A percentile compares a stretch with the other conserved stretches of the same genome.
These are phyloP conservation scores for Cryptococcus maquisensis DNA, from an alignment of 1,284 basidiomycete genomes.

Conservation along the genomic window DNA sequence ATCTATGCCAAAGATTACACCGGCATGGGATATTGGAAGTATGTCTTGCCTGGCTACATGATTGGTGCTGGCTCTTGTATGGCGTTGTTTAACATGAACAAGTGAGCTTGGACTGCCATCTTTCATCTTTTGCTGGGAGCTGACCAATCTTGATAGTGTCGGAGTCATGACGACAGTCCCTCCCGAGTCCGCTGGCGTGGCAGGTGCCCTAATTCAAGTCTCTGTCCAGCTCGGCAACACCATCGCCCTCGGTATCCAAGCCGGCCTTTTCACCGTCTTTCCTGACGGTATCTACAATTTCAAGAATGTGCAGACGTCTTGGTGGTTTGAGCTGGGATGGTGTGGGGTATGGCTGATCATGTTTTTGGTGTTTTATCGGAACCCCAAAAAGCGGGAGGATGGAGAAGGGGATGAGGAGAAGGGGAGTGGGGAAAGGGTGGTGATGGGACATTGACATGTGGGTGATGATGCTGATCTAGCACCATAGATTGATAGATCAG, in stretches of 20 bases:
- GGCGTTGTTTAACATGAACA: constrained; percentile 20
- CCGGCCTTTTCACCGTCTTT: constrained; percentile 39
- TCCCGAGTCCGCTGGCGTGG: constrained; percentile 34
- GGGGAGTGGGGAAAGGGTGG: neutral
- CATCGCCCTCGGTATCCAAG: constrained; percentile 39
- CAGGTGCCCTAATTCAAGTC: constrained; percentile 41
- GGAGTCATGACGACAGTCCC: constrained; percentile 38
- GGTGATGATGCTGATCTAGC: too few relatives aligned
- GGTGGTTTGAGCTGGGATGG: constrained; percentile 44
- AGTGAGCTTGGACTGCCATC: constrained; percentile 3
- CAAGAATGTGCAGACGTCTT: constrained; percentile 30
- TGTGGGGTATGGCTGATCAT: constrained; percentile 27
- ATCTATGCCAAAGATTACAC: constrained; percentile 17
- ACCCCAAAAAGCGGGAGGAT: neutral
- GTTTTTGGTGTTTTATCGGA: constrained; percentile 32
- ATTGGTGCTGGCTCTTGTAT: constrained; percentile 32
- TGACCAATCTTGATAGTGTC: constrained; percentile 17
- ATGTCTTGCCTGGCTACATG: constrained; percentile 29
- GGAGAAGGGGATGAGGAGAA: neutral
- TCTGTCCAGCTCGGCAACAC: constrained; percentile 35
- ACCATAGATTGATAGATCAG: too few relatives aligned
- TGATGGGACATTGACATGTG: neutral
- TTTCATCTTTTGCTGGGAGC: neutral
- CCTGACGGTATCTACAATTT: constrained; percentile 31
- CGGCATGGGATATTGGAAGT: constrained; percentile 38